Conservation (phyloP, 2,329 filamentous ascomycete genomes). For the Colletotrichum orbiculare region DNA sequence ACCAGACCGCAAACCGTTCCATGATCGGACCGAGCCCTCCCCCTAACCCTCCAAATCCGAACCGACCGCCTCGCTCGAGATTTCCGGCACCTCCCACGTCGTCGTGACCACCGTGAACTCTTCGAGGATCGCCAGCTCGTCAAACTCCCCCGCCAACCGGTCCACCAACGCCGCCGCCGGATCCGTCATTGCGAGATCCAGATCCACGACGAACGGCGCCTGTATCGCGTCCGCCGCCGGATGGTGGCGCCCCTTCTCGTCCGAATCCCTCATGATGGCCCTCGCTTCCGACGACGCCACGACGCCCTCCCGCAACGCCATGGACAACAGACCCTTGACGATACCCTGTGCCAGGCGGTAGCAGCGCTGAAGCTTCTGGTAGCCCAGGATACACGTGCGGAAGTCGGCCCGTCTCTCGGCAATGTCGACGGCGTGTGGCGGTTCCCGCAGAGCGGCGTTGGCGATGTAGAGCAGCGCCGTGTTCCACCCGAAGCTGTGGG, state of each 20-base stretch:
- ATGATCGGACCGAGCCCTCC: not conserved
- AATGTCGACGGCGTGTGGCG: not conserved
- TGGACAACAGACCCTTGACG: constrained; percentile 4
- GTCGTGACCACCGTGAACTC: constrained; percentile 14
- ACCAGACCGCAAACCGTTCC: no score
- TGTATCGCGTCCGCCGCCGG: not conserved
- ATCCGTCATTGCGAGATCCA: constrained; percentile 10
- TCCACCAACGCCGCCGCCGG: constrained; percentile 7
- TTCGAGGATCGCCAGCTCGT: constrained; percentile 26
- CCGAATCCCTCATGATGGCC: constrained; percentile 11
- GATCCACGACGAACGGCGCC: constrained; percentile 16
- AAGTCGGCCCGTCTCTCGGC: constrained; percentile 3
- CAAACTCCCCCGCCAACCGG: constrained; percentile 14
- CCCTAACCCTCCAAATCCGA: constrained; percentile 3
- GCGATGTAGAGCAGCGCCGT: constrained; percentile 21
- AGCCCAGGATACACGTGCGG: constrained; percentile 17
- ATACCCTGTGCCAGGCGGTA: constrained; percentile 8
- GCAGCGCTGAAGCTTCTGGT: constrained; percentile 12
- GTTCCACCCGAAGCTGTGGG: constrained; percentile 19
- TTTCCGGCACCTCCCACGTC: not conserved
- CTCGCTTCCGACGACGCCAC: constrained; percentile 13
- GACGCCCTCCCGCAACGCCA: constrained; percentile 16
- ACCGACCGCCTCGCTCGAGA: not conserved
- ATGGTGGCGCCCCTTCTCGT: constrained; percentile 21
- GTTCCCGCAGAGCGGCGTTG: constrained; percentile 1